Conservation (phyloP, 805 yeast species). For the Kazachstania bromeliacearum region DNA sequence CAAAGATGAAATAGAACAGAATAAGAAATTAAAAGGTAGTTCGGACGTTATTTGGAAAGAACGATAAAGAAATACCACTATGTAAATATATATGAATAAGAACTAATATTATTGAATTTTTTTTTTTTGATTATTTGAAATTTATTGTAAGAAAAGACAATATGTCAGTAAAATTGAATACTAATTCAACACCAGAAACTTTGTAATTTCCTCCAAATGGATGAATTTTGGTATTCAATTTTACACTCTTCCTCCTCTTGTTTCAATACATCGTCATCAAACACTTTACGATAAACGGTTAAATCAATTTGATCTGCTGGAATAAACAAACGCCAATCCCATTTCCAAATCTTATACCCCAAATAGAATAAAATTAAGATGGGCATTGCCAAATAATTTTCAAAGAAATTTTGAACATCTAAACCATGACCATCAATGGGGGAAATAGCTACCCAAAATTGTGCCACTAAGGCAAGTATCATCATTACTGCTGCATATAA, state of each 20-base stretch:
- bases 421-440: slow-evolving; percentile 36
- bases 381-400: slow-evolving; percentile 40
- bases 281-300: slow-evolving; percentile 22
- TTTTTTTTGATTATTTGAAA: background rate
- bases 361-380: slow-evolving; percentile 36
- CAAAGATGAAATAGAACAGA: slow-evolving; percentile 45
- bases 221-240: slow-evolving; percentile 21
- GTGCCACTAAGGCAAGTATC: slow-evolving; percentile 43
- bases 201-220: slow-evolving; percentile 19
- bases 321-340: slow-evolving; percentile 32
- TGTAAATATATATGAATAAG: background rate
- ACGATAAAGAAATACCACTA: slow-evolving; percentile 6
- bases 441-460: slow-evolving; percentile 58
- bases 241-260: slow-evolving; percentile 29
- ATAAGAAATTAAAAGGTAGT: slow-evolving; percentile 56
- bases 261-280: slow-evolving; percentile 27
- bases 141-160: background rate
- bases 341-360: slow-evolving; percentile 39
- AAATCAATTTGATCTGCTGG: slow-evolving; percentile 26
- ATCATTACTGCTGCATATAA: slow-evolving; percentile 43
- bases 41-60: slow-evolving; percentile 81
- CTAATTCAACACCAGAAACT: slow-evolving; percentile 25
- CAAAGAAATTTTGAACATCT: slow-evolving; percentile 37
- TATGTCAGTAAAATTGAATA: background rate
- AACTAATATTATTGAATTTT: background rate